phyloP scores from a whole-genome alignment of 2,329 filamentous ascomycete genomes.

The Fusarium miscanthi region DNA sequence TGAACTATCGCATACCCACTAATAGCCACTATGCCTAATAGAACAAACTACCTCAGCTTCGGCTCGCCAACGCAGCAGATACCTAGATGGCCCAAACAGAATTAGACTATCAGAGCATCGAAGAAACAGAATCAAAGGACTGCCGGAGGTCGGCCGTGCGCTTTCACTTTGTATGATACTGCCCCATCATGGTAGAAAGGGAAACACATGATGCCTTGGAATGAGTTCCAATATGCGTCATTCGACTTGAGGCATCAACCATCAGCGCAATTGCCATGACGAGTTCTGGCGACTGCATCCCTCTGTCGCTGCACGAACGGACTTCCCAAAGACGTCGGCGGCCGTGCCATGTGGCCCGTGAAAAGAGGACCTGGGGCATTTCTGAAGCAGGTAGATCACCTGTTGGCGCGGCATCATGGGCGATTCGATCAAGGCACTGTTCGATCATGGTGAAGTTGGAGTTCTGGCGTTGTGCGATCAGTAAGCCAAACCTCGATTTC shows the following conservation, averaged over 20 bases:
- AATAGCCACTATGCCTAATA: background rate
- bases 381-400: slow-evolving; percentile 27
- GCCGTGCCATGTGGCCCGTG: slow-evolving; percentile 35
- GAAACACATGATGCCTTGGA: slow-evolving; percentile 29
- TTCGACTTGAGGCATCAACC: slow-evolving; percentile 16
- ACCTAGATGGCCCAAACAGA: background rate
- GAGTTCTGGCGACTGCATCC: slow-evolving; percentile 17
- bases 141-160: slow-evolving; percentile 1
- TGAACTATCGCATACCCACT: slow-evolving; percentile 5
- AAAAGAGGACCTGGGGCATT: slow-evolving; percentile 23
- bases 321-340: slow-evolving; percentile 28
- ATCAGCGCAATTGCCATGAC: slow-evolving; percentile 20
- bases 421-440: slow-evolving; percentile 17
- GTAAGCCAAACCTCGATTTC: slow-evolving; percentile 48
- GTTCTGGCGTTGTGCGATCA: slow-evolving; percentile 43
- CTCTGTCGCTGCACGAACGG: slow-evolving; percentile 12
- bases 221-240: slow-evolving; percentile 22
- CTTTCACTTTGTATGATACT: slow-evolving; percentile 5
- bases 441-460: slow-evolving; percentile 34
- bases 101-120: slow-evolving; percentile 8
- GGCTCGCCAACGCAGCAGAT: background rate
- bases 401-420: slow-evolving; percentile 30
- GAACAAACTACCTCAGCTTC: background rate
- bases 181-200: slow-evolving; percentile 6
- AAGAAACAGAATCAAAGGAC: slow-evolving; percentile 5